A percentile compares a stretch with the other conserved stretches of the same genome.
phyloP scores from a whole-genome alignment of 768 basidiomycete genomes.

The Exsudoporus frostii region DNA sequence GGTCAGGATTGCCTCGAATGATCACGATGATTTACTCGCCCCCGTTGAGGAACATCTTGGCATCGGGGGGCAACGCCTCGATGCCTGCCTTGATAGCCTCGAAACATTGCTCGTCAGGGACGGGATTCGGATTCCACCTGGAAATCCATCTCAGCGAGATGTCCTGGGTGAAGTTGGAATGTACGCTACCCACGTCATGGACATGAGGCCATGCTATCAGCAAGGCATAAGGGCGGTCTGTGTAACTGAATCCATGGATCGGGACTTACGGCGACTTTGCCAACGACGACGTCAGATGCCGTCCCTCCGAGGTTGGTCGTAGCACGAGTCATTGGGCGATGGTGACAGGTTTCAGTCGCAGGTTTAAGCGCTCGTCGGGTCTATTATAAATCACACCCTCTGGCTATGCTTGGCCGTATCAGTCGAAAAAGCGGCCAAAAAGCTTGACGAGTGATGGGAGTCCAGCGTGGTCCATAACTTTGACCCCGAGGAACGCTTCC shows the following conservation, averaged over 20 bases:
- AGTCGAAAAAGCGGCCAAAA: neutral
- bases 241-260: neutral
- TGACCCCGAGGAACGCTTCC: neutral
- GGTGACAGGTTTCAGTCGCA: neutral
- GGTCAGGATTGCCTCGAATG: neutral
- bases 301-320: conserved; percentile 39
- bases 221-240: neutral
- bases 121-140: conserved; percentile 42
- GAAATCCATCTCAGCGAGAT: neutral
- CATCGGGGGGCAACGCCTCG: conserved; percentile 39
- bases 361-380: neutral
- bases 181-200: conserved; percentile 45
- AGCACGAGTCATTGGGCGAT: conserved; percentile 25
- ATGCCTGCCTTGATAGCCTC: conserved; percentile 55
- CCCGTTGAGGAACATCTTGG: conserved; percentile 51
- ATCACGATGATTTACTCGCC: conserved; percentile 27
- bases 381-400: neutral
- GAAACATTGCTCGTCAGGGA: conserved; percentile 59
- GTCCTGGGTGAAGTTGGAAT: neutral
- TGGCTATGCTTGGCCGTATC: neutral
- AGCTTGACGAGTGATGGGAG: neutral
- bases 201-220: conserved; percentile 49
- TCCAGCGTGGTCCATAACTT: neutral
- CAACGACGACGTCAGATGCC: conserved; percentile 35
- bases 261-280: conserved; percentile 36